phyloP scores from a whole-genome alignment of 129 eudicot species.

The sunflower (Helianthus annuus) region DNA sequence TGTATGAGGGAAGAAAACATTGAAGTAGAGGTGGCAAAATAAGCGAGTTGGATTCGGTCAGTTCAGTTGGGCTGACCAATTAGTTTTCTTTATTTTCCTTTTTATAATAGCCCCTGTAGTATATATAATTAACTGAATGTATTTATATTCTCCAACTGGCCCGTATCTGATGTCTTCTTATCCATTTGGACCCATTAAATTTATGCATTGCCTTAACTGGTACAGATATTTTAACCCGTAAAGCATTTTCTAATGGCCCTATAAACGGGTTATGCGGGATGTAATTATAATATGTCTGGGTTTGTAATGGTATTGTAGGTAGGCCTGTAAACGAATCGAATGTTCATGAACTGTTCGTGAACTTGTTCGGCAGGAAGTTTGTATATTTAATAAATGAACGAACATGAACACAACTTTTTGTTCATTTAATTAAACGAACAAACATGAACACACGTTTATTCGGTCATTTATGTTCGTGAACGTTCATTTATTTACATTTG shows the following conservation, averaged over 20 bases:
- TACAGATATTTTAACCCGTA: not conserved
- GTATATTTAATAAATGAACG: no score
- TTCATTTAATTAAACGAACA: no score
- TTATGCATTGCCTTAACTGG: slow-evolving; percentile 10
- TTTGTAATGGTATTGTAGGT: not conserved
- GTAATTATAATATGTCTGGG: not conserved
- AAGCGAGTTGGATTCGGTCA: not conserved
- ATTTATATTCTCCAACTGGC: no score
- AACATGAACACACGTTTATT: no score
- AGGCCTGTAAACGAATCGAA: no score
- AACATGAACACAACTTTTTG: no score
- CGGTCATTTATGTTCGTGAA: no score
- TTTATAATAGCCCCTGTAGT: not conserved
- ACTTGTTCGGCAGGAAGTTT: no score
- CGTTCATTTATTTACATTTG: no score
- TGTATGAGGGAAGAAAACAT: not conserved
- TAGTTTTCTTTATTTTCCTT: not conserved
- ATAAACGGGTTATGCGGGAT: not conserved
- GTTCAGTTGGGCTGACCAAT: not conserved
- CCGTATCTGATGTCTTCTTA: slow-evolving; percentile 7
- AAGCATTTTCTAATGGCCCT: not conserved
- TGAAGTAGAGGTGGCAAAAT: not conserved
- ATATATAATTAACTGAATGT: no score
- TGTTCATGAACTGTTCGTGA: no score
- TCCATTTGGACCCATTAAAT: slow-evolving; percentile 1